A percentile compares a stretch with the other conserved stretches of the same genome.
Conservation (phyloP, 2,329 filamentous ascomycete genomes). For the Aspergillus fumigatus region DNA sequence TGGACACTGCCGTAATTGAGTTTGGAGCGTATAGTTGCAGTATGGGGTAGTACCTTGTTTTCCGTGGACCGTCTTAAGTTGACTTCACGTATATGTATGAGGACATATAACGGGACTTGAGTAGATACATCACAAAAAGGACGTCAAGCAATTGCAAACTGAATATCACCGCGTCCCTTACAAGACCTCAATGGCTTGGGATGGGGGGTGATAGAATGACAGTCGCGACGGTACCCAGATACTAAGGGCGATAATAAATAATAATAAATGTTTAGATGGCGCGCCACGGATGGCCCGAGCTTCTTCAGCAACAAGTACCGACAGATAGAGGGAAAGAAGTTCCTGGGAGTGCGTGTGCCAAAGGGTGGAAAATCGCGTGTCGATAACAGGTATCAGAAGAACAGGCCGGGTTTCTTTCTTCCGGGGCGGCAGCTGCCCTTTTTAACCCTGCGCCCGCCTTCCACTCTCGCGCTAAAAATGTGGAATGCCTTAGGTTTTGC, state of each 20-base stretch:
- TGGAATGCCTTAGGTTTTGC: background rate
- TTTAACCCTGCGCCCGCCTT: slow-evolving; percentile 31
- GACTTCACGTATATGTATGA: background rate
- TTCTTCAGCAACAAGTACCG: background rate
- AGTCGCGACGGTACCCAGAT: background rate
- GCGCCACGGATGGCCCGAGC: slow-evolving; percentile 14
- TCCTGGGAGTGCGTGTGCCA: slow-evolving; percentile 14
- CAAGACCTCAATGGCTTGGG: background rate
- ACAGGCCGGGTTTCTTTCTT: slow-evolving; percentile 14
- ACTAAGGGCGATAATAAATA: background rate
- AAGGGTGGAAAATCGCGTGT: slow-evolving; percentile 10
- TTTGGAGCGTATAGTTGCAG: background rate
- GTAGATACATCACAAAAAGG: background rate
- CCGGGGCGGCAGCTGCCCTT: slow-evolving; percentile 26
- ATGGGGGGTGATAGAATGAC: background rate
- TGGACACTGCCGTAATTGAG: background rate
- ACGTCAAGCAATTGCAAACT: background rate
- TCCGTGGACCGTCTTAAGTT: background rate
- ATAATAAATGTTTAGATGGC: slow-evolving; percentile 6
- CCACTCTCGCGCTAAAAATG: slow-evolving; percentile 18
- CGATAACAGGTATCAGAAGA: slow-evolving; percentile 12
- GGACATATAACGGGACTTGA: background rate
- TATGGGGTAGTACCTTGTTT: background rate
- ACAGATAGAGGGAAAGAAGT: background rate
- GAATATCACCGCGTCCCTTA: background rate